Evolutionary conservation across 805 yeast genomes (phyloP).

Genomic region (Yarrowia osloensis): DNA sequence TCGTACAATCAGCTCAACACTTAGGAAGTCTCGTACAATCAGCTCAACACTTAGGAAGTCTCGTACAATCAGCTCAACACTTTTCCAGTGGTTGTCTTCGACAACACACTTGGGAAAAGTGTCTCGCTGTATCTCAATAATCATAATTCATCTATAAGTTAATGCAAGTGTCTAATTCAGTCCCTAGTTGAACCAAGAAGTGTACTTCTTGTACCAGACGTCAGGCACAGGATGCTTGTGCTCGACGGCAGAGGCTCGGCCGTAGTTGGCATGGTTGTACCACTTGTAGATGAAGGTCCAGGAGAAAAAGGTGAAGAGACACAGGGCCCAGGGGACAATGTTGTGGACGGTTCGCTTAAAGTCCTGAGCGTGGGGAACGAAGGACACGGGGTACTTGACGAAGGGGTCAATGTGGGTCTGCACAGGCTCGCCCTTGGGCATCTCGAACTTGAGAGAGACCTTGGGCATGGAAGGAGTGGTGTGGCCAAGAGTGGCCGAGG

Average conservation of each 20-base stretch:
- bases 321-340: not conserved
- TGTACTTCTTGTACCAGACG: constrained; percentile 28
- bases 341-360: constrained; percentile 12
- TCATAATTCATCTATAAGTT: constrained; percentile 14
- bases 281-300: constrained; percentile 28
- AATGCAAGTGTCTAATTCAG: not conserved
- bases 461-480: not conserved
- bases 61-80: too few species aligned
- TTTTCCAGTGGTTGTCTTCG: too few species aligned
- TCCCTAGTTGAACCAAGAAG: constrained; percentile 1
- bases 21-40: too few species aligned
- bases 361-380: constrained; percentile 3
- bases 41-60: too few species aligned
- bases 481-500: not conserved
- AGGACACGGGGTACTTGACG: constrained; percentile 10
- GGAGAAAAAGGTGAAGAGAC: constrained; percentile 18
- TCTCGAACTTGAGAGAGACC: constrained; percentile 9
- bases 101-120: too few species aligned
- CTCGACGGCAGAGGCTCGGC: constrained; percentile 23
- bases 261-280: constrained; percentile 27
- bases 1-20: too few species aligned
- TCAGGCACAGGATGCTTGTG: constrained; percentile 13
- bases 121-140: too few species aligned
- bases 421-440: not conserved
- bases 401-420: constrained; percentile 17